These are phyloP conservation scores for Rosa chinensis DNA, from an alignment of 306 rosid genomes.

Conservation along the genomic window DNA sequence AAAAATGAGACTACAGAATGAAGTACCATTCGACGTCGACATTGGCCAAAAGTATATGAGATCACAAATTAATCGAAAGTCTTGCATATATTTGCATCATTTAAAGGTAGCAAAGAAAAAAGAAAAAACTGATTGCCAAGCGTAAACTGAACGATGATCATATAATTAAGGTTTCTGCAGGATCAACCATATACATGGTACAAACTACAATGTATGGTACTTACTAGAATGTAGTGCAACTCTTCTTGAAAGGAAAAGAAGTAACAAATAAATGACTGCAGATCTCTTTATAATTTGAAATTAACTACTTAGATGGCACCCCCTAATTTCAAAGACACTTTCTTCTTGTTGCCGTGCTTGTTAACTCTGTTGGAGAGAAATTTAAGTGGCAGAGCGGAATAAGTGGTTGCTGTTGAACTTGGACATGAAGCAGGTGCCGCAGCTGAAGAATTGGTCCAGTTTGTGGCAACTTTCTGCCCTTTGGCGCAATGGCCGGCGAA, in stretches of 20 bases:
- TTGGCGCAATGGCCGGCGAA: constrained; percentile 32
- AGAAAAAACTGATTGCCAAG: too few relatives aligned
- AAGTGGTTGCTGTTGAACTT: background rate
- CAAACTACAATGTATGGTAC: background rate
- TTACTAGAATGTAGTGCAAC: background rate
- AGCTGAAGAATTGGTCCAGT: constrained; percentile 19
- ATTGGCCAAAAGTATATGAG: too few relatives aligned
- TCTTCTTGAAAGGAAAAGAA: background rate
- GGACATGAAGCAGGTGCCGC: constrained; percentile 9
- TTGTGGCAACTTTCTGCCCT: constrained; percentile 50
- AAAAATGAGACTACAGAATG: too few relatives aligned
- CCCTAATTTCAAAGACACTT: background rate
- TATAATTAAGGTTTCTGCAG: background rate
- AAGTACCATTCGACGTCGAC: too few relatives aligned
- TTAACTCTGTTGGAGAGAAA: background rate
- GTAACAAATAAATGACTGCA: background rate
- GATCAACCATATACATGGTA: background rate
- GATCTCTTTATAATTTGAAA: background rate
- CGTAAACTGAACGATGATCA: background rate
- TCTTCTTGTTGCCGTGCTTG: background rate
- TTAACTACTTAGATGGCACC: background rate
- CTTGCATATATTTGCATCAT: too few relatives aligned
- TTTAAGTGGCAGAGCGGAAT: background rate
- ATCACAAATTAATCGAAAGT: too few relatives aligned
- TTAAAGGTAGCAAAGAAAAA: too few relatives aligned